These are phyloP conservation scores for Mycena leptocephala DNA, from an alignment of 768 basidiomycete genomes.

Conservation along the genomic window DNA sequence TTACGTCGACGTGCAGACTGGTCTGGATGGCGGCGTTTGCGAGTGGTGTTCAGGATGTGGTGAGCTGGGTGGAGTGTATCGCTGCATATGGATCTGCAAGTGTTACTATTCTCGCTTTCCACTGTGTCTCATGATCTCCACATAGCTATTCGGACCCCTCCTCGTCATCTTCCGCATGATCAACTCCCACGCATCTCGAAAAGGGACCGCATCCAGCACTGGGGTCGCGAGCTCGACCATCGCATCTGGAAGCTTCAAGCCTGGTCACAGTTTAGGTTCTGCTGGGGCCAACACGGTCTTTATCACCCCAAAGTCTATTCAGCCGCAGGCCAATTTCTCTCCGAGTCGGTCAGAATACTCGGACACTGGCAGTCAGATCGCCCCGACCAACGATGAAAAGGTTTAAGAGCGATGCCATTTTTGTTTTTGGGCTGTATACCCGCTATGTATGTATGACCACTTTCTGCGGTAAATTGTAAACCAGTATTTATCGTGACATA, in stretches of 20 bases:
- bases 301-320: conserved; percentile 12
- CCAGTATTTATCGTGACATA: too few relatives aligned
- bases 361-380: not conserved
- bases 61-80: conserved; percentile 20
- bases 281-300: too few relatives aligned
- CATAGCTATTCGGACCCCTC: too few relatives aligned
- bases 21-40: conserved; percentile 27
- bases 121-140: too few relatives aligned
- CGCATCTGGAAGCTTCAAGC: too few relatives aligned
- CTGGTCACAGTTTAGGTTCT: too few relatives aligned
- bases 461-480: too few relatives aligned
- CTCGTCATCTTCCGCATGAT: too few relatives aligned
- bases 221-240: conserved; percentile 1
- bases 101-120: too few relatives aligned
- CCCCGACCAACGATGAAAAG: conserved; percentile 20
- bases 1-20: conserved; percentile 24
- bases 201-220: conserved; percentile 8
- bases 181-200: not conserved
- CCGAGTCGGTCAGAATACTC: conserved; percentile 14
- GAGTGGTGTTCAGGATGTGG: conserved; percentile 7
- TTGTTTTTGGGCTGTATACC: not conserved
- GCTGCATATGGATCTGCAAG: not conserved
- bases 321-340: conserved; percentile 11
- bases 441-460: too few relatives aligned
- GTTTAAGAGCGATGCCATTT: conserved; percentile 9